Evolutionary conservation across 306 rosid genomes (phyloP), one percentile per base, ranked within the genome.

Genomic region (Argentina anserina): DNA sequence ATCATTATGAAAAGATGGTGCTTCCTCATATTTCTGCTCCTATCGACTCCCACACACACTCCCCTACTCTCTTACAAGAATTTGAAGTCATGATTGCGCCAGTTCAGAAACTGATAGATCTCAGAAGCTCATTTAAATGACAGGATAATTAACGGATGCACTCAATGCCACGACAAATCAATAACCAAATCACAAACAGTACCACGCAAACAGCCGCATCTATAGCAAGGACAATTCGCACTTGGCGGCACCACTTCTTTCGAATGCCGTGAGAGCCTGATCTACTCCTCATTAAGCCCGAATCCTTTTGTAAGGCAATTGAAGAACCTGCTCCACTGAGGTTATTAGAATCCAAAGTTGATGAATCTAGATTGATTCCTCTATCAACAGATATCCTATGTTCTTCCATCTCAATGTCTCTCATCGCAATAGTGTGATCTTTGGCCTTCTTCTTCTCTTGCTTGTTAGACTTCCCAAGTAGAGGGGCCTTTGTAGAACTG

Each of bases 221-320:
- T n/a, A 92, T 81, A 33, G 97, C 97, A 62, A 92, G 89, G 60
- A 90, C 88, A 78, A 92, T 88, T 59, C 90, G 83, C 69, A 92
- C 96, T 78, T 90, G 98, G 74, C 85, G 96, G 89, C 96, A 90
- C 96, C 92, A 92, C 76, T 81, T 88, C 82, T 82, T 85, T 9
- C 85, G 94, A 55, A 80, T 74, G 73, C 85, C 84, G 77, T 80
- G 96, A 63, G 92, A 77, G 65, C 75, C 58, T 1, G 90, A 78
- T 81, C 96, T 82, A 50, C 80, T 81, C 83, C 94, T 86, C 90
- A 81, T 79, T 37, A 92, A 84, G 75, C 89, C 78, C 29, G 77
- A 34, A 62, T 92, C 96, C 74, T 88, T 90, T 63, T 85, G 93
- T 78, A 76, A 72, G 46, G 90, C 65, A 69, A 71, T 63, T 21